phyloP scores from a whole-genome alignment of 805 yeast species.

The Phaffomyces thermotolerans region DNA sequence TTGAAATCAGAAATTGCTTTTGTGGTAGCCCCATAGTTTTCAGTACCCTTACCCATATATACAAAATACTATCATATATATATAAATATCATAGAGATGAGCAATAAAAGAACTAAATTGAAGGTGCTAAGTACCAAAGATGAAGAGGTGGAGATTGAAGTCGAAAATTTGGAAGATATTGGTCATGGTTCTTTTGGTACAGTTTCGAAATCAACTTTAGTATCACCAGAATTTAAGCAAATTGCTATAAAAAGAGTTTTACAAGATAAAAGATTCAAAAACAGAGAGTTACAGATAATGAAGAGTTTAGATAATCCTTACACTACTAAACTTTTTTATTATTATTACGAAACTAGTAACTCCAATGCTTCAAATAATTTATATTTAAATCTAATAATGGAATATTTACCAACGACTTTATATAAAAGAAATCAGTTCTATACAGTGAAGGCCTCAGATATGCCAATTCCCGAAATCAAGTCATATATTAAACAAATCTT shows the following conservation, averaged over 20 bases:
- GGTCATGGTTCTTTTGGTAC: constrained; percentile 99
- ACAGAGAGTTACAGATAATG: constrained; percentile 94
- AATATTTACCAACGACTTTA: constrained; percentile 92
- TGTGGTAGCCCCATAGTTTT: not conserved
- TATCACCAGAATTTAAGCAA: constrained; percentile 57
- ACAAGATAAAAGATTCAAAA: constrained; percentile 90
- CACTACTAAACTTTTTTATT: constrained; percentile 81
- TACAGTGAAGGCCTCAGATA: constrained; percentile 60
- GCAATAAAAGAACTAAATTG: not conserved
- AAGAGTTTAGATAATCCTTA: constrained; percentile 79
- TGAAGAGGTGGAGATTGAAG: constrained; percentile 43
- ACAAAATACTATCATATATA: not conserved
- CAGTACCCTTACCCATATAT: too few species aligned
- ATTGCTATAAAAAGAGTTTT: constrained; percentile 96
- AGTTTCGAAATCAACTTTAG: constrained; percentile 80
- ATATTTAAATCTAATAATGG: constrained; percentile 83
- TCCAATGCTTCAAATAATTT: constrained; percentile 45
- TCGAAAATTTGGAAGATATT: constrained; percentile 80
- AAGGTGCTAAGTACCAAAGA: constrained; percentile 12
- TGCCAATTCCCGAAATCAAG: constrained; percentile 89
- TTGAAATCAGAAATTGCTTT: too few species aligned
- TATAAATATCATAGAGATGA: not conserved
- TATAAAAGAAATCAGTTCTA: constrained; percentile 86
- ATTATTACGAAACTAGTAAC: constrained; percentile 69
- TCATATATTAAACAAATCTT: constrained; percentile 72